These are phyloP conservation scores for Candida nanaspora DNA, from an alignment of 805 yeast genomes.

Conservation along the genomic window DNA sequence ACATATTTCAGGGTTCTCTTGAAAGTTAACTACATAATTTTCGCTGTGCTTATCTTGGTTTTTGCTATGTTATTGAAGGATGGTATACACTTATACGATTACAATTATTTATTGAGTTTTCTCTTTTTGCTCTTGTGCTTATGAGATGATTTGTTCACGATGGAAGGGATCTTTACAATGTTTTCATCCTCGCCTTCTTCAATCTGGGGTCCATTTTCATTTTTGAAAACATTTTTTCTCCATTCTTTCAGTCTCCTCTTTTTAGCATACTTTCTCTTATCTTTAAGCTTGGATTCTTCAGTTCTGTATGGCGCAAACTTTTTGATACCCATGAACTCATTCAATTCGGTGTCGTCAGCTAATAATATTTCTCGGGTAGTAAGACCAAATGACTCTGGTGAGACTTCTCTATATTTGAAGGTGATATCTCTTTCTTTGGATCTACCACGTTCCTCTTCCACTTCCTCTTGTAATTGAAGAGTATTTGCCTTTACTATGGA, in stretches of 20 bases:
- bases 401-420: slow-evolving; percentile 88
- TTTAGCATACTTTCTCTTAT: slow-evolving; percentile 78
- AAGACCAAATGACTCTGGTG: slow-evolving; percentile 89
- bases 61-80: too few relatives aligned
- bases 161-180: slow-evolving; percentile 19
- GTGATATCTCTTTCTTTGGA: slow-evolving; percentile 39
- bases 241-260: slow-evolving; percentile 79
- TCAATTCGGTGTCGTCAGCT: slow-evolving; percentile 83
- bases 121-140: slow-evolving; percentile 12
- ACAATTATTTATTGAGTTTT: neutral
- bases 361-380: slow-evolving; percentile 78
- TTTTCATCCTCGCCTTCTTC: slow-evolving; percentile 27
- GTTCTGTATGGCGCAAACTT: slow-evolving; percentile 91
- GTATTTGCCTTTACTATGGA: slow-evolving; percentile 72
- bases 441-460: slow-evolving; percentile 60
- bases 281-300: slow-evolving; percentile 62
- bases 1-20: too few relatives aligned
- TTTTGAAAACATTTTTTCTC: slow-evolving; percentile 76
- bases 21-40: too few relatives aligned
- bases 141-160: slow-evolving; percentile 20
- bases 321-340: slow-evolving; percentile 80
- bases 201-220: slow-evolving; percentile 41
- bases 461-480: slow-evolving; percentile 57
- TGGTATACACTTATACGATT: too few relatives aligned
- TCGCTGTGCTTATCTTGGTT: too few relatives aligned